Evolutionary conservation across 1,139 yeast genomes (phyloP), one percentile per base, ranked within the genome.

Genomic region (Yamadazyma spencermartinsiae): DNA sequence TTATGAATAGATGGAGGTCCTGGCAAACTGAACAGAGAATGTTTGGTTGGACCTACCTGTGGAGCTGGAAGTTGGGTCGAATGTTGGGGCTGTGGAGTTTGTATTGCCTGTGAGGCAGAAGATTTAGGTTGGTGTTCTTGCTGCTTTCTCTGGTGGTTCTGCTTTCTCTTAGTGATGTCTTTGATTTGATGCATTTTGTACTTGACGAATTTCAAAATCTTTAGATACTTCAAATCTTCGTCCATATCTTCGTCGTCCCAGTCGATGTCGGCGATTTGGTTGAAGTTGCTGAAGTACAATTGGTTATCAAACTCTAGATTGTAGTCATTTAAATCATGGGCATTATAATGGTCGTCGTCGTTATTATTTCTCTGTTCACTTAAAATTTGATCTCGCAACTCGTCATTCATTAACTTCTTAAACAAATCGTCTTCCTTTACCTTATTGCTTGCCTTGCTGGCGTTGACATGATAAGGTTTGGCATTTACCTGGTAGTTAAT

Each of bases 201-300:
- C 52, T 69, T 63, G 40, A 72, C 57, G 48, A 65, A 70, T 46
- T 72, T 70, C 46, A 72, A 55, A 11, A 70, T 65, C 39, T 69
- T 70, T 45, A 72, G 55, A 40, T 67, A 71, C 46, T 72, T 72
- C 54, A 71, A 61, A 48, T 72, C 76, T 48, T 72, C 78, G 48
- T 71, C 76, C 71, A 72, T 61, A 24, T 69, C 68, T 46, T 72
- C 76, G 46, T 72, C 75, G 43, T 72, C 78, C 77, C 77, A 72
- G 49, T 72, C 77, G 12, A 71, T 69, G 15, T 58, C 67, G 30
- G 48, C 42, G 27, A 46, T 34, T 16, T 36, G 41, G 33, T 41
- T 41, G 41, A 49, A 49, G n/a, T 40, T 48, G 21, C 37, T 34
- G 25, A 45, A 48, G 26, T 38, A 41, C 3, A 40, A 38, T 4